These are phyloP conservation scores for Trichoderma asperellum DNA, from an alignment of 2,329 filamentous ascomycete species.

Conservation along the genomic window DNA sequence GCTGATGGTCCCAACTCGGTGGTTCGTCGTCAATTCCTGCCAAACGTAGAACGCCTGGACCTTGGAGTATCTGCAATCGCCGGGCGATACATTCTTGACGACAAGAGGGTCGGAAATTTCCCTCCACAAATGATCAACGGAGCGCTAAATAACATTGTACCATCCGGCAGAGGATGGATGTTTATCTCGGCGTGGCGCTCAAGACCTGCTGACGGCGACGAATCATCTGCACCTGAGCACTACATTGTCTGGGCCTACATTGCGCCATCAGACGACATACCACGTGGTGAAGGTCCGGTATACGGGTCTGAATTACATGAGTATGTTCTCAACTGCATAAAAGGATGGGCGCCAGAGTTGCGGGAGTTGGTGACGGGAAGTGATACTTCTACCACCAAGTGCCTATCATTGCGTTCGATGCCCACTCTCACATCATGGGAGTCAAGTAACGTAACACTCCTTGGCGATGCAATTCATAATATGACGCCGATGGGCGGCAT, in stretches of 20 bases:
- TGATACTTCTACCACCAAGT: not conserved
- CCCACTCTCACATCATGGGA: not conserved
- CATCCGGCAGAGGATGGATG: conserved; percentile 2
- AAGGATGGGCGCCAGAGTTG: not conserved
- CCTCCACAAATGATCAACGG: not conserved
- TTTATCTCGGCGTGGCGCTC: not conserved
- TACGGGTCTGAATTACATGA: not conserved
- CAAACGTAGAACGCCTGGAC: not conserved
- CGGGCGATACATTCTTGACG: not conserved
- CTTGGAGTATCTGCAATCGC: conserved; percentile 3
- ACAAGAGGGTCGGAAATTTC: not conserved
- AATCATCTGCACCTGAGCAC: not conserved
- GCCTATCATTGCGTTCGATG: not conserved
- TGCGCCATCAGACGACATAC: not conserved
- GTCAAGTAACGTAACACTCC: not conserved
- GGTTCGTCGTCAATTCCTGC: not conserved
- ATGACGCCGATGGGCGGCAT: conserved; percentile 7
- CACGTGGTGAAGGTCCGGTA: not conserved
- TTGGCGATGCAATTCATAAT: conserved; percentile 1
- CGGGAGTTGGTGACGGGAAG: not conserved
- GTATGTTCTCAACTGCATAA: not conserved
- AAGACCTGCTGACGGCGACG: not conserved
- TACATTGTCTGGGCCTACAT: not conserved
- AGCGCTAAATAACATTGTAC: not conserved
- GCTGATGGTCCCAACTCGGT: conserved; percentile 2